A percentile compares a stretch with the other conserved stretches of the same genome.
These are phyloP conservation scores for Chalciporus chontae DNA, from an alignment of 768 basidiomycete species.

Conservation along the genomic window DNA sequence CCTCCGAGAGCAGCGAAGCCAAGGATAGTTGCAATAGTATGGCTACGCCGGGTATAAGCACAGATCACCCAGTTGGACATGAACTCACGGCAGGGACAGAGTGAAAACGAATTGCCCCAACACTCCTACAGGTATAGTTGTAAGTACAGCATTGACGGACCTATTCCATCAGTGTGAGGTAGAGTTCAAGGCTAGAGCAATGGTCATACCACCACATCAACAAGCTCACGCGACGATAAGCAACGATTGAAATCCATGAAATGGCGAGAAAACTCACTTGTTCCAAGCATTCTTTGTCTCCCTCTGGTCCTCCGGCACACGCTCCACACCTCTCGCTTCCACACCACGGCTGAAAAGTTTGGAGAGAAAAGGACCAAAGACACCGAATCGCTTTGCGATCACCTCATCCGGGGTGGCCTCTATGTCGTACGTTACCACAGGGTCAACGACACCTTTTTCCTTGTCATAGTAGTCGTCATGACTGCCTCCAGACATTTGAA, in stretches of 20 bases:
- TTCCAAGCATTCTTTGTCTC: conserved; percentile 43
- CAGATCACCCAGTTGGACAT: neutral
- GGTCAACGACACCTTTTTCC: conserved; percentile 14
- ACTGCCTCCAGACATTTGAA: conserved; percentile 7
- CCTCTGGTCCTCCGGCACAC: conserved; percentile 48
- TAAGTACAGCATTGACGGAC: conserved; percentile 47
- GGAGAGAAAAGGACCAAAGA: conserved; percentile 29
- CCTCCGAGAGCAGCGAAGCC: conserved; percentile 45
- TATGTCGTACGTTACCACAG: neutral
- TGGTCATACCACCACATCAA: conserved; percentile 42
- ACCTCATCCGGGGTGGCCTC: conserved; percentile 29
- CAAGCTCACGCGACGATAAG: conserved; percentile 27
- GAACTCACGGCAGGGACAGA: conserved; percentile 42
- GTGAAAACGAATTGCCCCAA: conserved; percentile 47
- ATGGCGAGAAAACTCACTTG: conserved; percentile 29
- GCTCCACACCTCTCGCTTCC: conserved; percentile 53
- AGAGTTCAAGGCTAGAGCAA: neutral
- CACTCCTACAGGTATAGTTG: conserved; percentile 48
- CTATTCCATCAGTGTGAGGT: conserved; percentile 20
- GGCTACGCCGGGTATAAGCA: conserved; percentile 24
- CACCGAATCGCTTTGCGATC: conserved; percentile 30
- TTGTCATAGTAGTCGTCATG: conserved; percentile 10
- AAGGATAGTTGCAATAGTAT: conserved; percentile 42
- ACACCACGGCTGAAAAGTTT: conserved; percentile 46
- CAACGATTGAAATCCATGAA: neutral